Conservation (phyloP, 2,329 filamentous ascomycete genomes). For the Fusarium cyanostomum region DNA sequence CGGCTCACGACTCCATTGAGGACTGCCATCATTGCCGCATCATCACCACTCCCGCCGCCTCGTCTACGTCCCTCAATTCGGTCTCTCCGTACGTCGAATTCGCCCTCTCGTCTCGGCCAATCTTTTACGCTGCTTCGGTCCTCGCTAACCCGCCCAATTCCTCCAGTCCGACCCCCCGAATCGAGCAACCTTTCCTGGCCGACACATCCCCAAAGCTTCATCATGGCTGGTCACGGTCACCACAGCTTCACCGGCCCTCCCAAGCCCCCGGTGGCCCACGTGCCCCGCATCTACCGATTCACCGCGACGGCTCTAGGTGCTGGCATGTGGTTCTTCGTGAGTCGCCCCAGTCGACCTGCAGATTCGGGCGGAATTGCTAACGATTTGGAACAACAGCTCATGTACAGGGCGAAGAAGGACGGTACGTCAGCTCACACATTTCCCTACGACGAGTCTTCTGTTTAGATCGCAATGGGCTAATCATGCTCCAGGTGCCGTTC, state of each 20-base stretch:
- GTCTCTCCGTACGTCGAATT: slow-evolving; percentile 33
- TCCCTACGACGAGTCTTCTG: neutral
- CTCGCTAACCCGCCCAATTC: slow-evolving; percentile 1
- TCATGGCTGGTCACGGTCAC: slow-evolving; percentile 41
- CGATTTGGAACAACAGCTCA: slow-evolving; percentile 66
- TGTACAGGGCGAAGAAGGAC: slow-evolving; percentile 97
- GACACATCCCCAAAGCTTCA: slow-evolving; percentile 19
- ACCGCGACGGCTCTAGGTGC: slow-evolving; percentile 88
- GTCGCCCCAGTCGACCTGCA: slow-evolving; percentile 45
- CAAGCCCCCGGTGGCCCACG: slow-evolving; percentile 58
- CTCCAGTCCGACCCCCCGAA: slow-evolving; percentile 17
- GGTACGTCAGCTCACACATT: slow-evolving; percentile 58
- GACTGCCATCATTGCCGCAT: slow-evolving; percentile 25
- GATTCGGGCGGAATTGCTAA: slow-evolving; percentile 21
- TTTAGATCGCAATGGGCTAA: slow-evolving; percentile 11
- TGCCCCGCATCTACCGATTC: slow-evolving; percentile 78
- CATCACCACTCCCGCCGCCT: slow-evolving; percentile 26
- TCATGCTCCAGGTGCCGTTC: slow-evolving; percentile 66
- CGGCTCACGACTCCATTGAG: slow-evolving; percentile 33
- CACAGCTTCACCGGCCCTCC: slow-evolving; percentile 48
- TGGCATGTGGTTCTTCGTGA: slow-evolving; percentile 99
- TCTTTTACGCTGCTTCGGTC: neutral
- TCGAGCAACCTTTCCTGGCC: slow-evolving; percentile 12
- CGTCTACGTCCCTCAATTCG: slow-evolving; percentile 33
- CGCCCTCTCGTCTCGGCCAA: fast-evolving